These are phyloP conservation scores for Murraya koenigii DNA, from an alignment of 345 rosid species.

Conservation along the genomic window DNA sequence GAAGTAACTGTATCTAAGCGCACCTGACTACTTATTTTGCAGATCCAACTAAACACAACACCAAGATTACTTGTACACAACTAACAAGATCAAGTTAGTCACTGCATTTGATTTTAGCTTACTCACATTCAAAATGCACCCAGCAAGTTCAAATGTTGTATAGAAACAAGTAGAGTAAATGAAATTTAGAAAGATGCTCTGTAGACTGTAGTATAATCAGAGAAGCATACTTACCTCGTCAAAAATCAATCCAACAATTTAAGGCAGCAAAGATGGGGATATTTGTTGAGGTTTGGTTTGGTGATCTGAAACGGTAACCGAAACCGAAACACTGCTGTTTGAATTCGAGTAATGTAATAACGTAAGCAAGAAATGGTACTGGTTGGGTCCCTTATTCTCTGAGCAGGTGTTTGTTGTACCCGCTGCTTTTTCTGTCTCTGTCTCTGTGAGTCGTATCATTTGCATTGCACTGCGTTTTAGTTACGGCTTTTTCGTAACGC, in stretches of 20 bases:
- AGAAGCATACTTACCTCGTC: neutral
- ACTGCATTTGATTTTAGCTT: neutral
- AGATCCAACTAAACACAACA: neutral
- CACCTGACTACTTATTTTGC: neutral
- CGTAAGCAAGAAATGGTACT: neutral
- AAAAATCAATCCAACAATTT: neutral
- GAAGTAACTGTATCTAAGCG: neutral
- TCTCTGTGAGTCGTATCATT: neutral
- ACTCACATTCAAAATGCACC: neutral
- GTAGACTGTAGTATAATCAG: neutral
- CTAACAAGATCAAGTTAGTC: neutral
- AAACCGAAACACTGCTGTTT: neutral
- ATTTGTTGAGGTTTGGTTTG: neutral
- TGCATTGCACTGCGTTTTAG: neutral
- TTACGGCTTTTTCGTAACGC: neutral
- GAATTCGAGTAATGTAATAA: neutral
- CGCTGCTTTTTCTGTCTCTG: neutral
- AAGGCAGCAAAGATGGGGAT: neutral
- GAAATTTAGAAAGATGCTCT: neutral
- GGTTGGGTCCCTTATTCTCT: neutral
- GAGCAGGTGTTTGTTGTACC: constrained; percentile 11
- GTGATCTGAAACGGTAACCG: neutral
- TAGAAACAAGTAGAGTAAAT: neutral
- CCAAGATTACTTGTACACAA: too few species aligned
- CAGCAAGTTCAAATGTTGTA: neutral